Conservation (phyloP, 768 basidiomycete species). For the Tylopilus subfusipes region DNA sequence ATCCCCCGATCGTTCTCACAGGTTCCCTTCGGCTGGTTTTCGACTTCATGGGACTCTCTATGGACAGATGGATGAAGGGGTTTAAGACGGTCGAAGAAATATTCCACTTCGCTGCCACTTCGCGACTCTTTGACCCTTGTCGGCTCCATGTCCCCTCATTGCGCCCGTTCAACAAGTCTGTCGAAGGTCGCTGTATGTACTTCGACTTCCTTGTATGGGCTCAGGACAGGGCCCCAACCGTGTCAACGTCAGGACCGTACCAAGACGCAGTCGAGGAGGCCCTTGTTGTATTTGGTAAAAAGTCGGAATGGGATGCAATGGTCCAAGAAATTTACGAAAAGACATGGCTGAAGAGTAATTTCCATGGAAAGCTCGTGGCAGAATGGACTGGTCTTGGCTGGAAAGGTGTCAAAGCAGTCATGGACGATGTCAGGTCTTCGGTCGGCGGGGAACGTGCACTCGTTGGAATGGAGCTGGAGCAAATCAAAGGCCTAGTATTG, state of each 20-base stretch:
- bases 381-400: conserved; percentile 53
- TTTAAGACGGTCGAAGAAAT: conserved; percentile 52
- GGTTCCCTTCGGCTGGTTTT: conserved; percentile 47
- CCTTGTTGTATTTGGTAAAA: conserved; percentile 49
- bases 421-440: conserved; percentile 46
- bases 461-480: conserved; percentile 37
- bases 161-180: conserved; percentile 41
- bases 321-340: conserved; percentile 26
- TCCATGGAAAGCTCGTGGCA: conserved; percentile 48
- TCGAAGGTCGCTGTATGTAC: conserved; percentile 54
- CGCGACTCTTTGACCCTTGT: conserved; percentile 49
- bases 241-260: conserved; percentile 11
- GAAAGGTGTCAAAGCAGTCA: conserved; percentile 46
- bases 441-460: conserved; percentile 48
- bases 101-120: conserved; percentile 57
- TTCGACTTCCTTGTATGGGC: conserved; percentile 54
- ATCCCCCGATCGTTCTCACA: conserved; percentile 46
- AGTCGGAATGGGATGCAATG: conserved; percentile 42
- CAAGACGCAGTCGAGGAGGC: conserved; percentile 41
- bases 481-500: conserved; percentile 40
- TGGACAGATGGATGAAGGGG: conserved; percentile 47
- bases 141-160: conserved; percentile 33
- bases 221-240: conserved; percentile 19
- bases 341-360: conserved; percentile 40
- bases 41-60: conserved; percentile 54